Evolutionary conservation across 2,329 filamentous ascomycete species (phyloP), one percentile per base, ranked within the genome.

Genomic region (Thyridium curvatum): DNA sequence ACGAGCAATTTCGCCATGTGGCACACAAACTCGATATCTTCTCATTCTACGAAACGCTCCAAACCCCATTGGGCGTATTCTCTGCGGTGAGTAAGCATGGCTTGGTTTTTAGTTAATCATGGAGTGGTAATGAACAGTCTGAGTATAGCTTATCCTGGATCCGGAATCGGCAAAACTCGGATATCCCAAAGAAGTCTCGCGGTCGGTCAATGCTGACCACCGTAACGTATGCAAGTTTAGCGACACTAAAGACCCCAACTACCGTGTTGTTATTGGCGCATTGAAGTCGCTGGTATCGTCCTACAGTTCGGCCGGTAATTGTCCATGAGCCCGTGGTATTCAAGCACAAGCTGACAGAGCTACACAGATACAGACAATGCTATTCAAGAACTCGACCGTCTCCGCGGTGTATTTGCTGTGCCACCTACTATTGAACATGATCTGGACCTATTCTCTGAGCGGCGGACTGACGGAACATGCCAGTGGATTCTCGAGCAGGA

Each of bases 21-120:
- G 44, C 44, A 1, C 21, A 46, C 4, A 51, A 53, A 17, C 34
- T 65, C 1, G 36, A 55, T 1, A 52, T 65, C 2, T 54, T 50
- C 35, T 64, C 60, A 0, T 63, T 63, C 35, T 63, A 59, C 34
- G 59, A 63, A 39, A 61, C 55, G 4, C 35, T 50, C 2, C 37
- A 41, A 1, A 60, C 49, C 3, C 48, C 39, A 4, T 38, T 49
- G 7, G 48, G 47, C 1, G 45, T 41, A 3, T 17, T 42, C 2
- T 42, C 40, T 4, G 21, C 21, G 21, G 21, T 26, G 10, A 10
- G 21, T 10, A 6, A 10, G 21, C 10, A 26, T 26, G 10, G 6
- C 21, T 26, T 26, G 21, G 6, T 6, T 26, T 26, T 6, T 26
- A 26, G 21, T 10, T 26, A 6, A 44, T 60, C 8, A 12, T 52